Base-by-base conservation (phyloP, 805 yeast species). In the Geotrichum ghanense region DNA sequence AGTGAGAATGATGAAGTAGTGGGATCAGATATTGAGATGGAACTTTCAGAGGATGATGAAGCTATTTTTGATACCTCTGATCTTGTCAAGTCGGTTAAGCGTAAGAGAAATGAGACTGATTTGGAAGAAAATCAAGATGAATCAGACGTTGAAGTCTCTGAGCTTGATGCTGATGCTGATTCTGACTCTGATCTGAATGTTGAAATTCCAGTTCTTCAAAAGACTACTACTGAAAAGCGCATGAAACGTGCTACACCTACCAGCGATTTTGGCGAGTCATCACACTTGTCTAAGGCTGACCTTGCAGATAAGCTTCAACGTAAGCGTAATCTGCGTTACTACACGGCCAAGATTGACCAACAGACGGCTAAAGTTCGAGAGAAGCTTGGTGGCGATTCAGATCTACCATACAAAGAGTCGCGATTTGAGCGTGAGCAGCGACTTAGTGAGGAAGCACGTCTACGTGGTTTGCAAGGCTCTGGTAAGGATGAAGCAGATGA, bases 341-440 rank as follows among this genome's bases (percentile, higher is more conserved):
- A 92, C 73, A 92, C 98, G 1, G 85, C 97, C 49, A 89, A 90
- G 66, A 89, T 92, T 64, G 96, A 88, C 63, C 95, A 89, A 67
- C 81, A 81, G 45, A 44, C 60, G 21, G 71, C 72, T 54, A 82
- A 81, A 63, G 75, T 75, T 50, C 69, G 67, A 40, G 81, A 80
- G 42, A 72, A 67, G 54, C 75, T 69, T 51, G 71, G 77, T 41
- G 98, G 97, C 56, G 98, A 90, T 63, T 74, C 75, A 51, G 98
- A 90, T 66, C 68, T 90, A 49, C 97, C 97, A 16, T 90, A 92
- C 64, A 79, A 77, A 56, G 97, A 90, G 66, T 76, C 97, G 56
- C 71, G 85, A 41, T 89, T 76, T 57, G 97, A 90, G 67, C 78
- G 97, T 59, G 92, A 86, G 58, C 92, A 85, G 59, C 70, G 96